A percentile compares a stretch with the other conserved stretches of the same genome.
Conservation (phyloP, 2,329 filamentous ascomycete species). For the Botrytis tulipae region DNA sequence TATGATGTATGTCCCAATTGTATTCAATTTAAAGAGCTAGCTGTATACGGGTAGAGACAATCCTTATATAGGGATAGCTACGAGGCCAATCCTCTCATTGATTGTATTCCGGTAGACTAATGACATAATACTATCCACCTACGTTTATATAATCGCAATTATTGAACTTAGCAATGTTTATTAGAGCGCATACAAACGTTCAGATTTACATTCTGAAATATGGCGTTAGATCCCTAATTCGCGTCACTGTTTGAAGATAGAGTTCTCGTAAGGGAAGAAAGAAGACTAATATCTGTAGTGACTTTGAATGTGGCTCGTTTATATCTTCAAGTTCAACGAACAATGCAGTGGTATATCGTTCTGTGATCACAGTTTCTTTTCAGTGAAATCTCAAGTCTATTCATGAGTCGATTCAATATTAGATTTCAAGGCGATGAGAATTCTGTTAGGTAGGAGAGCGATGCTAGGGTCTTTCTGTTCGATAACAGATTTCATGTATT, state of each 20-base stretch:
- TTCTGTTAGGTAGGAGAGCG: neutral
- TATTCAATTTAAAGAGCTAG: neutral
- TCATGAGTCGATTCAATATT: neutral
- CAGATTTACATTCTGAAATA: neutral
- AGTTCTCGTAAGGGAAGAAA: too few relatives aligned
- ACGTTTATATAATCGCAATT: neutral
- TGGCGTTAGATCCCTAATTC: neutral
- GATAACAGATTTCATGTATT: neutral
- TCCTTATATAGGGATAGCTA: neutral
- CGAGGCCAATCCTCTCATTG: neutral
- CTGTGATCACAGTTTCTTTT: neutral
- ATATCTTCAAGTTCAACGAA: neutral
- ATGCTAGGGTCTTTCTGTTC: neutral
- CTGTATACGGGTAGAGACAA: too few relatives aligned
- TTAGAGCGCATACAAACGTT: neutral
- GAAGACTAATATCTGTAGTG: neutral
- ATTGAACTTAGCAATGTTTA: neutral
- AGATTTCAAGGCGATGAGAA: neutral
- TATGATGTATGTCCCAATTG: neutral
- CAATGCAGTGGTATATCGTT: neutral
- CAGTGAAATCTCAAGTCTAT: too few relatives aligned
- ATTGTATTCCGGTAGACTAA: neutral
- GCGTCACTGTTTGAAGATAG: neutral
- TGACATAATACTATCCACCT: neutral
- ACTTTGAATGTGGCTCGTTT: neutral